Evolutionary conservation across 495 filamentous ascomycete genomes (phyloP), one percentile per base, ranked within the genome.

Genomic region (Amphirosellinia nigrospora): DNA sequence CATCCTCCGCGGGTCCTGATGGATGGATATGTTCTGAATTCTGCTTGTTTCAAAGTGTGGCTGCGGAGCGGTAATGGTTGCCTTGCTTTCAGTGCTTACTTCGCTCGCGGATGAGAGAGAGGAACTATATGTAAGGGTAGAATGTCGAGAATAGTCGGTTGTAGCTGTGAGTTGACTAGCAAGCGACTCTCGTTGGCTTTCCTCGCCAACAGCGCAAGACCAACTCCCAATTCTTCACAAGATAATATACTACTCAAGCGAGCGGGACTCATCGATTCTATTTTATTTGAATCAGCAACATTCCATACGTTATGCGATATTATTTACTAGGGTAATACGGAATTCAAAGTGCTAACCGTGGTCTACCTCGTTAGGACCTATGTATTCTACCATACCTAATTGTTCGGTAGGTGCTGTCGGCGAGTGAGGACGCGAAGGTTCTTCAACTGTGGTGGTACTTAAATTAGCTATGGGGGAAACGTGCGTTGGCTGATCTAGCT

Each of bases 101-200:
- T 66, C 55, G 50, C 62, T 66, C 19, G 30, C 23, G 15, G 41
- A 66, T 0, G 69, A 71, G 30, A 32, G 23, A 30, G 39, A 60
- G 7, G 69, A 61, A n/a, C 16, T 60, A 3, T 9, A 41, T 11
- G 69, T 71, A 23, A 43, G 32, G 30, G 28, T 64, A 4, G 62
- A 66, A 26, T 66, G 30, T 32, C 63, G 50, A 41, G 48, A 69
- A 43, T 45, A 65, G 15, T 65, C 34, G 32, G 63, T 48, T 4
- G 63, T 56, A 8, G 69, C 32, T 21, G 68, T 70, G 60, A 50
- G 50, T 48, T 64, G 60, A 39, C 68, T 70, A 28, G 59, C 50
- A 10, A 64, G 59, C 30, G 59, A 70, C 43, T 36, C 48, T 56
- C 68, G 21, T 21, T 64, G 45, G 39, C 36, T 45, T 55, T 58